Percentiles rank a stretch among this genome's conserved stretches.
These are phyloP conservation scores for Sporisorium exsertum DNA, from an alignment of 1,284 basidiomycete species.

Conservation along the genomic window DNA sequence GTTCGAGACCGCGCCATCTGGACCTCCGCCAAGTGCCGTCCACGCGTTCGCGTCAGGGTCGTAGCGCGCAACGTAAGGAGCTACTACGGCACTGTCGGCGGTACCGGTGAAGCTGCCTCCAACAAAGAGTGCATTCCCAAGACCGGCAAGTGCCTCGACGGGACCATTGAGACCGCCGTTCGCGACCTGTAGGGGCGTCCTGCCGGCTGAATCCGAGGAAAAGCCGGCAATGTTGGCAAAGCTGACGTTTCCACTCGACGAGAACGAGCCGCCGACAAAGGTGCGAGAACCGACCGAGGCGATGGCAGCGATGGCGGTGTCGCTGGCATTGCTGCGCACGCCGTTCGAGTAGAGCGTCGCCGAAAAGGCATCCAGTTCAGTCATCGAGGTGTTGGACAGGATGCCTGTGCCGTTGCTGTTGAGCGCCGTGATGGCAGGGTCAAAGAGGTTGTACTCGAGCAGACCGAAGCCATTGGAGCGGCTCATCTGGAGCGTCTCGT, in stretches of 20 bases:
- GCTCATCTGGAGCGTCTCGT: constrained; percentile 49
- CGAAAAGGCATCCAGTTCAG: constrained; percentile 77
- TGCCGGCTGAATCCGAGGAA: constrained; percentile 73
- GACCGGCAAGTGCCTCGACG: constrained; percentile 56
- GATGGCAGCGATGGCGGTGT: constrained; percentile 73
- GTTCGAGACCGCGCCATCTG: constrained; percentile 79
- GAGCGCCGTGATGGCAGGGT: constrained; percentile 32
- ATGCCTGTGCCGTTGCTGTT: constrained; percentile 44
- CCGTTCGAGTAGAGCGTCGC: constrained; percentile 73
- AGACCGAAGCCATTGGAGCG: constrained; percentile 53
- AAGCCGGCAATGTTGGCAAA: constrained; percentile 81
- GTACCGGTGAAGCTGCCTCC: constrained; percentile 87
- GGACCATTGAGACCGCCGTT: constrained; percentile 68
- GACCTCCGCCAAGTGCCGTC: constrained; percentile 79
- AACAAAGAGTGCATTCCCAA: constrained; percentile 76
- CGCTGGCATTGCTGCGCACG: constrained; percentile 54
- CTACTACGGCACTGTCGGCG: constrained; percentile 72
- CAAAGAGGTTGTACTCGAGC: constrained; percentile 61
- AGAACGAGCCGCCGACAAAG: constrained; percentile 84
- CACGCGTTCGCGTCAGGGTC: constrained; percentile 78
- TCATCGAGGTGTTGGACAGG: constrained; percentile 74
- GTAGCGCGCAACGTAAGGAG: constrained; percentile 78
- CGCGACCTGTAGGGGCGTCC: constrained; percentile 70
- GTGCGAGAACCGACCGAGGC: constrained; percentile 72
- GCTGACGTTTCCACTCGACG: constrained; percentile 73